These are phyloP conservation scores for Juglanconis sp. DNA, from an alignment of 2,329 filamentous ascomycete species.

Conservation along the genomic window DNA sequence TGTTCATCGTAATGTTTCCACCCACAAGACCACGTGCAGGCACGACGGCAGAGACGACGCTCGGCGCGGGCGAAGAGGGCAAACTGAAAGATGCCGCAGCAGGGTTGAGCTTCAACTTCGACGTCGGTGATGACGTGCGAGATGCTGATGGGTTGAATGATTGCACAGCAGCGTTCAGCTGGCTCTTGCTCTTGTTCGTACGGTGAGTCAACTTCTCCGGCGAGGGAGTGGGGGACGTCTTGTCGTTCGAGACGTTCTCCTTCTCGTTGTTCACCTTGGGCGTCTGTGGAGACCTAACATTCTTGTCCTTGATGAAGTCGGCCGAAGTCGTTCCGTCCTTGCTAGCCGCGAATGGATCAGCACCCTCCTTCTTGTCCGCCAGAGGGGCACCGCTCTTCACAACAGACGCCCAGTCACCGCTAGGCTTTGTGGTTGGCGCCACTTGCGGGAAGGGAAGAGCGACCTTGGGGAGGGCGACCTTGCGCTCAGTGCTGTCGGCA, in stretches of 20 bases:
- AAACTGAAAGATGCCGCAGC: background rate
- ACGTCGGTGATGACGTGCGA: background rate
- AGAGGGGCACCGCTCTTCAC: background rate
- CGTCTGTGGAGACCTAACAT: constrained; percentile 5
- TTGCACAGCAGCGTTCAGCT: constrained; percentile 20
- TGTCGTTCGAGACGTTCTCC: background rate
- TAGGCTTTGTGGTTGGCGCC: background rate
- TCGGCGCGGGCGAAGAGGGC: background rate
- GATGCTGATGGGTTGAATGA: constrained; percentile 16
- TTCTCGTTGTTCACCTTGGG: background rate
- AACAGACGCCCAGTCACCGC: constrained; percentile 1
- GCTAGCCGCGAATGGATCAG: constrained; percentile 4
- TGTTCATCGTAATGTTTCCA: background rate
- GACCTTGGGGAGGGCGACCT: background rate
- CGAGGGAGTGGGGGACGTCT: constrained; percentile 8
- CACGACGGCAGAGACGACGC: background rate
- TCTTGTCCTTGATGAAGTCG: background rate
- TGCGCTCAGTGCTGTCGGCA: background rate
- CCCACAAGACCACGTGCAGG: background rate
- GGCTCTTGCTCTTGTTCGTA: background rate
- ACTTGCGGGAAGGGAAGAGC: constrained; percentile 11
- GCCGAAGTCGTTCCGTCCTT: background rate
- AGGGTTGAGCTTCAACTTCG: background rate
- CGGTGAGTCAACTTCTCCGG: constrained; percentile 2
- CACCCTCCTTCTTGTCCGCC: background rate